Evolutionary conservation across 2,329 filamentous ascomycete species (phyloP).

Genomic region (Penicillium occitanis): DNA sequence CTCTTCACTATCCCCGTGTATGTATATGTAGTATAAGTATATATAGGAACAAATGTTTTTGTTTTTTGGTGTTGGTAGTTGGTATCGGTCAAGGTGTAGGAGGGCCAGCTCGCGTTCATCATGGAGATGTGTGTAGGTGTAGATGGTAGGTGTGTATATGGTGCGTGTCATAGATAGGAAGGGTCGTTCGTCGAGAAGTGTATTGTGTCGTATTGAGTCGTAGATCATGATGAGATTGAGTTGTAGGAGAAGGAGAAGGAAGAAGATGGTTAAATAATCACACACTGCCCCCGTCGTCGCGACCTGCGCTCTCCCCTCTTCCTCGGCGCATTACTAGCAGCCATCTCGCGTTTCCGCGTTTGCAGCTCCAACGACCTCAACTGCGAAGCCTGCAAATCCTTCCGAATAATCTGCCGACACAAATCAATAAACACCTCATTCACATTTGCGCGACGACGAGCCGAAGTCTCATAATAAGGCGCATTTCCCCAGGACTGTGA

Average conservation of each 20-base stretch:
- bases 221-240: conserved; percentile 9
- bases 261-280: conserved; percentile 35
- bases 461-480: conserved; percentile 88
- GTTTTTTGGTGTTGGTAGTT: neutral
- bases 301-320: conserved; percentile 35
- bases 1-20: neutral
- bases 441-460: conserved; percentile 78
- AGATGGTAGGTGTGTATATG: neutral
- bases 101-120: conserved; percentile 3
- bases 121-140: neutral
- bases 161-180: neutral
- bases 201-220: neutral
- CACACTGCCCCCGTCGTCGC: conserved; percentile 40
- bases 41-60: conserved; percentile 6
- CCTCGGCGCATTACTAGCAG: conserved; percentile 37
- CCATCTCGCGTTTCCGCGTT: conserved; percentile 37
- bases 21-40: conserved; percentile 9
- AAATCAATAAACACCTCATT: conserved; percentile 87
- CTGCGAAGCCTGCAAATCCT: conserved; percentile 53
- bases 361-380: conserved; percentile 31
- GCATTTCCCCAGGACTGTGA: conserved; percentile 84
- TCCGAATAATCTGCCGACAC: conserved; percentile 77
- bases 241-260: neutral
- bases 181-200: neutral
- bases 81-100: conserved; percentile 7